Evolutionary conservation across 116 monocot genomes (phyloP).

Genomic region (Posidonia oceanica): DNA sequence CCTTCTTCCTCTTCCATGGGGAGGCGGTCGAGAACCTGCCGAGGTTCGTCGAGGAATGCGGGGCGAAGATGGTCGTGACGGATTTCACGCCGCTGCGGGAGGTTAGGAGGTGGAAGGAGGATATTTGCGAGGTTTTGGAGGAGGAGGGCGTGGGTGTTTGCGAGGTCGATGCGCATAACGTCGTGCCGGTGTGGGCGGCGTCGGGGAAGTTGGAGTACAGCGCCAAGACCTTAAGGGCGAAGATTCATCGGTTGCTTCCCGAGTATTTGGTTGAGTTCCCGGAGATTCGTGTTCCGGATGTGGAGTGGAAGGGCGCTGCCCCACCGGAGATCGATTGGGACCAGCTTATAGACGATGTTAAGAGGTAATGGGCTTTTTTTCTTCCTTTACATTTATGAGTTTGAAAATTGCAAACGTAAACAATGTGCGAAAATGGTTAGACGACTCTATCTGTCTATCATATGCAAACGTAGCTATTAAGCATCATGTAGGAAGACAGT

Average conservation of each 20-base stretch:
- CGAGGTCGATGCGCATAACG: constrained; percentile 94
- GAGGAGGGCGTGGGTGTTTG: constrained; percentile 19
- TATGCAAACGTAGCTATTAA: too few relatives aligned
- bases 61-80: constrained; percentile 54
- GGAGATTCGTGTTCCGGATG: constrained; percentile 16
- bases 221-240: constrained; percentile 67
- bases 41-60: constrained; percentile 27
- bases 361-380: constrained; percentile 25
- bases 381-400: background rate
- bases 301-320: constrained; percentile 23
- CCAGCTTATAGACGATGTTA: constrained; percentile 35
- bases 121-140: constrained; percentile 27
- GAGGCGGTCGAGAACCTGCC: constrained; percentile 52
- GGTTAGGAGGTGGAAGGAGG: constrained; percentile 43
- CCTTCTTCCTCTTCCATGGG: constrained; percentile 64
- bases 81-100: constrained; percentile 85
- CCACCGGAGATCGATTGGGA: constrained; percentile 75
- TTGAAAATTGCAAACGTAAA: too few relatives aligned
- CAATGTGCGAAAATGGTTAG: too few relatives aligned
- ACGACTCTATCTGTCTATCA: too few relatives aligned
- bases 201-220: constrained; percentile 78
- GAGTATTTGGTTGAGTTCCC: constrained; percentile 83
- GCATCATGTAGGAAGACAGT: too few relatives aligned
- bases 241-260: constrained; percentile 44
- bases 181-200: constrained; percentile 82